Conservation (phyloP, 495 filamentous ascomycete species). For the Tuber borchii region DNA sequence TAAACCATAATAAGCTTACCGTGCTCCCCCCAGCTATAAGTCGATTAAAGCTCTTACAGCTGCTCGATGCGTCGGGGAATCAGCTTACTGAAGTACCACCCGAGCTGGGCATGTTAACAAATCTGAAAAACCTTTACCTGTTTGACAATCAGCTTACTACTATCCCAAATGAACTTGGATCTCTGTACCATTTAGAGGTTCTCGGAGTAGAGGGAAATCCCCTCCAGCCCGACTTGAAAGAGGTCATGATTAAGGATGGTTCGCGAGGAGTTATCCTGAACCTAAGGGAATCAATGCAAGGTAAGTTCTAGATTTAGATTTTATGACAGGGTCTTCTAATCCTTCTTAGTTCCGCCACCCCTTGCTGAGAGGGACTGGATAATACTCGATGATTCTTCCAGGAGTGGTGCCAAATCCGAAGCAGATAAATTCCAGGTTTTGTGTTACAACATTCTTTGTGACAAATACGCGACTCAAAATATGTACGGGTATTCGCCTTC, state of each 20-base stretch:
- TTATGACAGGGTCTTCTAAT: constrained; percentile 32
- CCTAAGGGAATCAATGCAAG: constrained; percentile 72
- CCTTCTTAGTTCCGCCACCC: constrained; percentile 56
- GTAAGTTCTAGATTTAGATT: constrained; percentile 50
- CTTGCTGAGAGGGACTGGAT: constrained; percentile 68
- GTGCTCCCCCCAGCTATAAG: constrained; percentile 71
- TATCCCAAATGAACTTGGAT: constrained; percentile 80
- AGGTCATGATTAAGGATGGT: constrained; percentile 73
- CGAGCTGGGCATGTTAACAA: constrained; percentile 93
- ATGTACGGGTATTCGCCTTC: constrained; percentile 86
- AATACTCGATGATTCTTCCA: constrained; percentile 53
- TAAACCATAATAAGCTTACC: constrained; percentile 82
- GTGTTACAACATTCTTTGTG: constrained; percentile 91
- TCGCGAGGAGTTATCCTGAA: constrained; percentile 76
- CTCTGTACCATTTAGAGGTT: constrained; percentile 75
- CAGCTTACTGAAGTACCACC: constrained; percentile 73
- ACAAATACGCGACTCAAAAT: constrained; percentile 73
- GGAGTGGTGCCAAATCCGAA: constrained; percentile 33
- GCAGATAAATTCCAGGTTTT: constrained; percentile 59
- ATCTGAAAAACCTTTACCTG: constrained; percentile 67
- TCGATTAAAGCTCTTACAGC: constrained; percentile 64
- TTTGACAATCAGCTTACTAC: constrained; percentile 82
- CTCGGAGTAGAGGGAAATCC: constrained; percentile 91
- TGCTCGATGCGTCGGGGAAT: constrained; percentile 84
- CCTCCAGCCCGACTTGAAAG: constrained; percentile 62